Conservation (phyloP, 2,329 filamentous ascomycete species). For the Botrytis pseudocinerea region DNA sequence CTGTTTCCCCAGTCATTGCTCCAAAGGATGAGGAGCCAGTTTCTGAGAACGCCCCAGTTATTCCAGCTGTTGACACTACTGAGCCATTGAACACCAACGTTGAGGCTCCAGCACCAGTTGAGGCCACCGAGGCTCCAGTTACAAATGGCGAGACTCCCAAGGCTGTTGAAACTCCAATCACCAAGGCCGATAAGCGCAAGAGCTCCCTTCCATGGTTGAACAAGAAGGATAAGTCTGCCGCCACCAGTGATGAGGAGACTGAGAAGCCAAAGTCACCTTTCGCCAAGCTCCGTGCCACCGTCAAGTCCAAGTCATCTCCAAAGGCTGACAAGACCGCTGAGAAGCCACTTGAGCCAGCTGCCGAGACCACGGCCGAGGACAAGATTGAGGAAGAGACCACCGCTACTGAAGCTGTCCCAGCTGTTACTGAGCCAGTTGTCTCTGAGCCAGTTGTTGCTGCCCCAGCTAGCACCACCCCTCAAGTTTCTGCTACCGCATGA, state of each 20-base stretch:
- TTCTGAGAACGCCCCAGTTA: slow-evolving; percentile 41
- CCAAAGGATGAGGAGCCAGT: slow-evolving; percentile 41
- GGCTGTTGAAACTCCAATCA: slow-evolving; percentile 41
- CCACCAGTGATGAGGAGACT: slow-evolving; percentile 48
- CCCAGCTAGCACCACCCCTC: slow-evolving; percentile 32
- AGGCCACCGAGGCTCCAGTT: slow-evolving; percentile 39
- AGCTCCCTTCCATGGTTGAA: slow-evolving; percentile 61
- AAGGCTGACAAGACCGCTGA: slow-evolving; percentile 51
- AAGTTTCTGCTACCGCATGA: slow-evolving; percentile 41
- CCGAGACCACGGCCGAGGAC: slow-evolving; percentile 29
- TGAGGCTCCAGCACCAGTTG: slow-evolving; percentile 36
- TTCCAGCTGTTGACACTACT: slow-evolving; percentile 39
- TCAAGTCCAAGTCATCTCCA: slow-evolving; percentile 40
- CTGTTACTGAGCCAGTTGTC: slow-evolving; percentile 29
- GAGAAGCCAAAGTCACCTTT: slow-evolving; percentile 42
- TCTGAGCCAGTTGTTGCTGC: slow-evolving; percentile 33
- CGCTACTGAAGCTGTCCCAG: slow-evolving; percentile 38
- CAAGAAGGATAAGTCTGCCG: slow-evolving; percentile 57
- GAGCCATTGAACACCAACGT: slow-evolving; percentile 39
- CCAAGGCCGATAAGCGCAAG: slow-evolving; percentile 57
- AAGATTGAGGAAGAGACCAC: slow-evolving; percentile 32
- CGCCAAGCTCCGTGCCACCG: slow-evolving; percentile 42
- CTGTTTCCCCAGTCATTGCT: slow-evolving; percentile 35
- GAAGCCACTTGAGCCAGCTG: slow-evolving; percentile 38
- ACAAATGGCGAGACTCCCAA: slow-evolving; percentile 46